Conservation (phyloP, 148 eudicot species). For the Rhododendron ovatum region DNA sequence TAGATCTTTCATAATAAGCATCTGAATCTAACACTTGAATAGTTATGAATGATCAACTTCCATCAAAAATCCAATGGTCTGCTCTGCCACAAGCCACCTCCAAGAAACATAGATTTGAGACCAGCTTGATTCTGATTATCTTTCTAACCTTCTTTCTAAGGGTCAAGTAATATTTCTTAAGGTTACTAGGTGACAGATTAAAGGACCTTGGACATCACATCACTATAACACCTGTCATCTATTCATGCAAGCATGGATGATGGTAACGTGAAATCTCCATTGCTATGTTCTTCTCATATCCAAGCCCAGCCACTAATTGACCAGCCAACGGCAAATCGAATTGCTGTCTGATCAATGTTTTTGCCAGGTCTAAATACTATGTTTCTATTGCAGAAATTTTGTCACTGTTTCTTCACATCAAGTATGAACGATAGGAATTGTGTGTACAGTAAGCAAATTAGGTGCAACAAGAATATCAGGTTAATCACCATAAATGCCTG, state of each 20-base stretch:
- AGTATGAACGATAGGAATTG: background rate
- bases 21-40: slow-evolving; percentile 3
- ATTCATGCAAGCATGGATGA: background rate
- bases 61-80: background rate
- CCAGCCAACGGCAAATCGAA: background rate
- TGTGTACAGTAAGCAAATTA: background rate
- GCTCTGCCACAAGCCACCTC: background rate
- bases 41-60: background rate
- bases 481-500: background rate
- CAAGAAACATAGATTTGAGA: background rate
- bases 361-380: background rate
- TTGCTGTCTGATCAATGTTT: background rate
- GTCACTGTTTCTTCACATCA: background rate
- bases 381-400: background rate
- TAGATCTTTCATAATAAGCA: background rate
- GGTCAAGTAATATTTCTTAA: background rate
- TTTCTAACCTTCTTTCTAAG: background rate
- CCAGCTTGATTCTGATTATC: background rate
- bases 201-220: background rate
- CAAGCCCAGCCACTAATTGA: background rate
- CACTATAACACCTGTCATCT: background rate
- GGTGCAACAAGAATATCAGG: background rate
- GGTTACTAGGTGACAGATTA: background rate
- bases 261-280: background rate
- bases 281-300: background rate